Evolutionary conservation across 306 rosid genomes (phyloP), one percentile per base, ranked within the genome.

Genomic region (Abrus pulchellus): DNA sequence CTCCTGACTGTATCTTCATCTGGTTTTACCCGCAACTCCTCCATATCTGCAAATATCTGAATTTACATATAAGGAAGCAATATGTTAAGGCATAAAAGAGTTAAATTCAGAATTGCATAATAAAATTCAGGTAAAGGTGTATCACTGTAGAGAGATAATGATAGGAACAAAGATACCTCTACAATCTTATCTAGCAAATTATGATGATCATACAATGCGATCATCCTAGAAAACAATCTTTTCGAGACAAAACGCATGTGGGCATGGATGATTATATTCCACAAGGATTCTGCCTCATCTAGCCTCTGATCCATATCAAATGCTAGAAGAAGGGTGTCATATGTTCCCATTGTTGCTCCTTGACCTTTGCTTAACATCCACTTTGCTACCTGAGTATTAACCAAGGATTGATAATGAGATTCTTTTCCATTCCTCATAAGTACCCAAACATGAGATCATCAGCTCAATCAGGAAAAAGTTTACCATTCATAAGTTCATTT

Each of bases 281-380:
- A 95, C 65, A 95, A 75, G 14, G 97, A 91, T 85, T 95, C 96
- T 80, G 98, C 98, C 84, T 95, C 99, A 30, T 93, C 97, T 13
- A 92, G 89, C 87, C 99, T 90, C 66, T 76, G 69, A 53, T 93
- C 92, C 90, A 86, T 89, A 84, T 93, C 96, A 87, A 93, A 95
- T 64, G 99, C 97, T 74, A 93, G 78, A 54, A 95, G 93, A 74
- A 95, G 98, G 75, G 92, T 87, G 80, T 93, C 97, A 30, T 90
- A 95, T 2, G 98, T 93, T 82, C 93, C 97, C 97, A 95, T 89
- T 72, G 99, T 95, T 70, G 91, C 84, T 65, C 98, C 97, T 81
- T 91, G 98, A 61, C 98, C 99, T 87, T 87, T 93, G 94, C 98
- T 89, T 87, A 93, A 60, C 98, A 91, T 91, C 98, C 98, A 93